Base-by-base conservation (phyloP, 805 yeast genomes). In the Starmerella stellata region DNA sequence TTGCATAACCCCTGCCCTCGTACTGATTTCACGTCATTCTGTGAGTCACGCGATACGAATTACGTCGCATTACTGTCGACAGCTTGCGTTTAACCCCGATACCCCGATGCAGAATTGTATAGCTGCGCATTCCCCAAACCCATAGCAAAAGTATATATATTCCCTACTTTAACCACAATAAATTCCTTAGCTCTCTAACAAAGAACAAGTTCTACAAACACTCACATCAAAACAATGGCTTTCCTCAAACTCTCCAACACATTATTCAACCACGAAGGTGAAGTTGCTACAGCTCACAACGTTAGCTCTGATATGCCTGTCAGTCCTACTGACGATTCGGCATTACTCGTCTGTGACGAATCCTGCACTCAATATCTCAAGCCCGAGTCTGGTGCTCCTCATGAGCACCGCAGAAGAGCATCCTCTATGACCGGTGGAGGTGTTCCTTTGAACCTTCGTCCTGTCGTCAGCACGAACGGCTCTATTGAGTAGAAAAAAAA, bases 371-470 rank as follows among this genome's bases (percentile, higher is more conserved):
- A 23, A 11, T 23, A 7, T 11, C 25, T 23, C 9, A 23, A 23
- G 14, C 32, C 32, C 7, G 7, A 13, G 9, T 5, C 7, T 29
- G 19, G 9, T n/a, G 32, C 7, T 29, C 35, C 25, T 24, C 18
- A 15, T 20, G 28, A 25, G 17, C 27, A 32, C 30, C 45, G 49
- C n/a, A 33, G 47, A 4, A 24, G 51, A 15, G 33, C 45, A 1
- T 42, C 48, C 8, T 48, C 51, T 5, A 42, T 48, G 50, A 32
- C 34, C 24, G 51, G 51, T 24, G 50, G 50, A 18, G 48, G 50
- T 31, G 17, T 33, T 16, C 51, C 51, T 1, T 36, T 48, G 21
- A 27, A 35, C 16, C 38, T 48, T 16, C 32, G 38, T 3, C 49
- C 49, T 8, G 25, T 20, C 13, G 25, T 32, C 21, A 32, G 25